A percentile compares a stretch with the other conserved stretches of the same genome.
Conservation (phyloP, 257 asterid genomes). For the Parsonsia alboflavescens region DNA sequence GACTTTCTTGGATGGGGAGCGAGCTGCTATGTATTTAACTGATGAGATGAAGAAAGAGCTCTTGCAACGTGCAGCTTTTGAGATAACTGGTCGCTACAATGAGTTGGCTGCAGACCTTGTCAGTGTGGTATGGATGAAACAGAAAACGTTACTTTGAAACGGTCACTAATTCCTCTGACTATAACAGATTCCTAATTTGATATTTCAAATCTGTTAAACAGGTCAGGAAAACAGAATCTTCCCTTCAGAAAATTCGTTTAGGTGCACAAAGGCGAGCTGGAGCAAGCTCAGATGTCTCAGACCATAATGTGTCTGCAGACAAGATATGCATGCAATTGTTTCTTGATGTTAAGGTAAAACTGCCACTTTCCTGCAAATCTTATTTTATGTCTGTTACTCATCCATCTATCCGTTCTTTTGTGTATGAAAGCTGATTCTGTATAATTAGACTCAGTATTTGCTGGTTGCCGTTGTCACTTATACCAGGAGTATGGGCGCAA, state of each 20-base stretch:
- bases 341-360: slow-evolving; percentile 81
- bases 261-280: slow-evolving; percentile 95
- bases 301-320: slow-evolving; percentile 80
- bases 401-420: background rate
- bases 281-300: slow-evolving; percentile 90
- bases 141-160: background rate
- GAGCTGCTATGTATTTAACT: slow-evolving; percentile 54
- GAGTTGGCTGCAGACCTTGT: slow-evolving; percentile 82
- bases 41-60: slow-evolving; percentile 59
- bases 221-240: slow-evolving; percentile 90
- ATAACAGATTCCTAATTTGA: background rate
- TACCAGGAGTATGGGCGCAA: slow-evolving; percentile 81
- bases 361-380: background rate
- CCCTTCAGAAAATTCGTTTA: slow-evolving; percentile 89
- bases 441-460: background rate
- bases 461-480: background rate
- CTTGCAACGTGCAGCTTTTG: slow-evolving; percentile 60
- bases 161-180: background rate
- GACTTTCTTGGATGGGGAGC: slow-evolving; percentile 84
- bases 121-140: slow-evolving; percentile 53
- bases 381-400: background rate
- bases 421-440: background rate
- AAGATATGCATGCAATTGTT: slow-evolving; percentile 92
- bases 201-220: slow-evolving; percentile 29
- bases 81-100: slow-evolving; percentile 70